Conservation (phyloP, 1,139 yeast genomes). For the Ogataea hybrid region DNA sequence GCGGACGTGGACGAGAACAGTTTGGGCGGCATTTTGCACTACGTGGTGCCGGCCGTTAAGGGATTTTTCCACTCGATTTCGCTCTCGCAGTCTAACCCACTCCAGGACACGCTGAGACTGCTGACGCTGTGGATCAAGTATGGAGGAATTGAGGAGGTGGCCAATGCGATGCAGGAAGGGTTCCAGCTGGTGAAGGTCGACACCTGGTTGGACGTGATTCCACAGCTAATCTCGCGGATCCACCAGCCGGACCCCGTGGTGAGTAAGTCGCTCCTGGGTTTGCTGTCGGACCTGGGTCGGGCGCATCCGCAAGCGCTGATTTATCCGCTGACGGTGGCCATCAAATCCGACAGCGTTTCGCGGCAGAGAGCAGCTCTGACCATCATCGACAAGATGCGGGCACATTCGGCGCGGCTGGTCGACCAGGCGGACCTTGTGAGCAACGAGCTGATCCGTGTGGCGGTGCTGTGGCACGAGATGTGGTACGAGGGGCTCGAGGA, state of each 20-base stretch:
- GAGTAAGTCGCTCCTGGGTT: slow-evolving; percentile 72
- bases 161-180: slow-evolving; percentile 89
- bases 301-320: slow-evolving; percentile 97
- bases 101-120: slow-evolving; percentile 89
- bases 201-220: slow-evolving; percentile 93
- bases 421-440: slow-evolving; percentile 95
- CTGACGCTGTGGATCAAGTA: slow-evolving; percentile 93
- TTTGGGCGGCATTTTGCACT: slow-evolving; percentile 51
- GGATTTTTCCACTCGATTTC: slow-evolving; percentile 97
- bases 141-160: slow-evolving; percentile 91
- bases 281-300: slow-evolving; percentile 84
- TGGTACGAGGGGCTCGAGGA: slow-evolving; percentile 99
- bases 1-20: slow-evolving; percentile 27
- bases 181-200: slow-evolving; percentile 86
- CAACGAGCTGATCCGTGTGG: slow-evolving; percentile 88
- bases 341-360: slow-evolving; percentile 85
- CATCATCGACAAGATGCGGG: slow-evolving; percentile 87
- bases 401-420: slow-evolving; percentile 80
- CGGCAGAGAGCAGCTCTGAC: slow-evolving; percentile 91
- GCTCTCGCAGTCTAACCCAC: slow-evolving; percentile 77
- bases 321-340: slow-evolving; percentile 94
- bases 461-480: slow-evolving; percentile 95
- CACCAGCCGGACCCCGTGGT: slow-evolving; percentile 93
- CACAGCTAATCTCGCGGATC: slow-evolving; percentile 93
- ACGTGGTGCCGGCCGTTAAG: slow-evolving; percentile 90